Base-by-base conservation (phyloP, 352 stramenopile genomes). In the Globisporangium paroecandrum region DNA sequence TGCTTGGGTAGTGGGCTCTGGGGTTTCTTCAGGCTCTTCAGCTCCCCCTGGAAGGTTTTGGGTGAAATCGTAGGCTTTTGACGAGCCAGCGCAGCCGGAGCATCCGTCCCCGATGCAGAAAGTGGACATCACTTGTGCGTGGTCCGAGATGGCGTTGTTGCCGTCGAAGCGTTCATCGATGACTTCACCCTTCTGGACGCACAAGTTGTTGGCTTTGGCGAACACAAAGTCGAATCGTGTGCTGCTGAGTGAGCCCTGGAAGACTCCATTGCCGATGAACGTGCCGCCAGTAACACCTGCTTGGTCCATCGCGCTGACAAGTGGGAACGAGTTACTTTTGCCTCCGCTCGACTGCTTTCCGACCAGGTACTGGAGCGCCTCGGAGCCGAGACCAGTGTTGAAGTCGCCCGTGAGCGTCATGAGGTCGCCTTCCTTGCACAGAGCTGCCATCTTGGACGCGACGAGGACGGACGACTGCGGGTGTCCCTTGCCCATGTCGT, bases 251-350 rank as follows among this genome's bases (percentile, higher is more conserved):
- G 29, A 10, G 20, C 61, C 62, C 8, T 47, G 58, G 61, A 72
- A 72, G 65, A 70, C 58, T 24, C 65, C 65, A 46, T 64, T 64
- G 49, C 66, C 66, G 24, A 72, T 72, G 53, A 72, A 72, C n/a
- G 66, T 72, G 43, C 66, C 66, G 4, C 62, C 61, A 4, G 49
- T 65, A 6, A n/a, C 55, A 24, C 53, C 61, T 22, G 47, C 49
- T 18, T 56, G 20, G 6, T 72, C 61, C 18, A 72, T 47, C n/a
- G 66, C 49, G 38, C 34, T 69, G n/a, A 54, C 43, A 5, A 72
- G 61, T 25, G 60, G 61, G 51, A 68, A 69, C 53, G 61, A 49
- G 43, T 58, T 70, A 13, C 7, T 43, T 24, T 51, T 54, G 22
- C 41, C 55, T 9, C 25, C 55, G 20, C 24, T 38, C 27, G 36